phyloP scores from a whole-genome alignment of 257 asterid species.

The Galeopsis tetrahit region DNA sequence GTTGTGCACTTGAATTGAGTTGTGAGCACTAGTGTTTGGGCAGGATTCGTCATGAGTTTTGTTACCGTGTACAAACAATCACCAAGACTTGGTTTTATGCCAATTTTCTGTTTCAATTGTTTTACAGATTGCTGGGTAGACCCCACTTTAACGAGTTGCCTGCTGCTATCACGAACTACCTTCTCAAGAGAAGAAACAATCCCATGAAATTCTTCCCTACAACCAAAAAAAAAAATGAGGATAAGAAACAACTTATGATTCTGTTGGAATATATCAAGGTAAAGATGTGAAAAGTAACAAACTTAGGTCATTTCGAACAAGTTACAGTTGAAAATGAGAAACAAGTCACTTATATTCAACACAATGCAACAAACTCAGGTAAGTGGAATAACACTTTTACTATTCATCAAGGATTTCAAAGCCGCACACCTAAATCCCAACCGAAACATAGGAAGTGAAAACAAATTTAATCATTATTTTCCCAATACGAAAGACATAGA shows the following conservation, averaged over 20 bases:
- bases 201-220: constrained; percentile 63
- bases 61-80: constrained; percentile 61
- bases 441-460: background rate
- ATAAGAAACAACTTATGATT: constrained; percentile 11
- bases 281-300: background rate
- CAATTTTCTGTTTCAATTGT: constrained; percentile 66
- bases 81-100: constrained; percentile 71
- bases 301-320: background rate
- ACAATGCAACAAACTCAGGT: background rate
- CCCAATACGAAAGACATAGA: background rate
- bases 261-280: background rate
- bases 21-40: no score
- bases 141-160: constrained; percentile 55
- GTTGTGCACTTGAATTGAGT: no score
- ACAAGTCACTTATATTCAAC: background rate
- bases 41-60: background rate
- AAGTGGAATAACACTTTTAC: background rate
- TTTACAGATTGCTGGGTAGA: constrained; percentile 47
- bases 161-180: constrained; percentile 67
- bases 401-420: no score
- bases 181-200: constrained; percentile 62
- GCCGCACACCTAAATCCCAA: no score
- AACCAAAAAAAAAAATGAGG: background rate
- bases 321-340: background rate
- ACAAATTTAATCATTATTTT: background rate